Percentiles rank a stretch among this genome's conserved stretches.
phyloP scores from a whole-genome alignment of 305 asterid genomes.

The Galium porrigens region DNA sequence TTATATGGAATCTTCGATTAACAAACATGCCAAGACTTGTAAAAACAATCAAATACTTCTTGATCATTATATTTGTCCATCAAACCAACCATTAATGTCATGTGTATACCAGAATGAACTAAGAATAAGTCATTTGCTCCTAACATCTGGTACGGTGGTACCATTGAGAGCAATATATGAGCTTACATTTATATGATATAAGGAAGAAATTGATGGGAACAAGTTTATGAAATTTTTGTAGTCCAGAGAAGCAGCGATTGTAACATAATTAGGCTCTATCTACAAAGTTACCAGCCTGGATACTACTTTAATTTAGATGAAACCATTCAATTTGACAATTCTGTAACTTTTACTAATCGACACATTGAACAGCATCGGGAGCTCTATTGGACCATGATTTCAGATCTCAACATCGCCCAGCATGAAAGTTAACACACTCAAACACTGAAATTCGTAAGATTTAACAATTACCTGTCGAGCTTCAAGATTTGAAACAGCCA shows the following conservation, averaged over 20 bases:
- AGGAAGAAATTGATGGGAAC: neutral
- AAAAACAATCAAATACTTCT: neutral
- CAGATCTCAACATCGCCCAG: neutral
- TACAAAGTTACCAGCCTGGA: neutral
- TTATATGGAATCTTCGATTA: neutral
- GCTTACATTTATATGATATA: neutral
- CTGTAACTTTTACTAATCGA: neutral
- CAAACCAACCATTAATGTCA: neutral
- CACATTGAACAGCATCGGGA: neutral
- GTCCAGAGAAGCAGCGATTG: neutral
- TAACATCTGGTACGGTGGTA: neutral
- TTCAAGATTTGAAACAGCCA: conserved; percentile 96
- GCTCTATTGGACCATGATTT: neutral
- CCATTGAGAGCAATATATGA: neutral
- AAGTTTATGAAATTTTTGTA: neutral
- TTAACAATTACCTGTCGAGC: conserved; percentile 64
- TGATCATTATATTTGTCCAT: neutral
- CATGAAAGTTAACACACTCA: neutral
- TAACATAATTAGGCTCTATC: neutral
- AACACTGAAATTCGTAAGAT: neutral
- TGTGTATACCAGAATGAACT: neutral
- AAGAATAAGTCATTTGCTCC: neutral
- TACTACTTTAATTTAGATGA: neutral
- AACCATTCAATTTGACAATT: neutral
- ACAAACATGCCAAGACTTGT: neutral